Evolutionary conservation across 306 rosid species (phyloP).

Genomic region (Sindora glabra): DNA sequence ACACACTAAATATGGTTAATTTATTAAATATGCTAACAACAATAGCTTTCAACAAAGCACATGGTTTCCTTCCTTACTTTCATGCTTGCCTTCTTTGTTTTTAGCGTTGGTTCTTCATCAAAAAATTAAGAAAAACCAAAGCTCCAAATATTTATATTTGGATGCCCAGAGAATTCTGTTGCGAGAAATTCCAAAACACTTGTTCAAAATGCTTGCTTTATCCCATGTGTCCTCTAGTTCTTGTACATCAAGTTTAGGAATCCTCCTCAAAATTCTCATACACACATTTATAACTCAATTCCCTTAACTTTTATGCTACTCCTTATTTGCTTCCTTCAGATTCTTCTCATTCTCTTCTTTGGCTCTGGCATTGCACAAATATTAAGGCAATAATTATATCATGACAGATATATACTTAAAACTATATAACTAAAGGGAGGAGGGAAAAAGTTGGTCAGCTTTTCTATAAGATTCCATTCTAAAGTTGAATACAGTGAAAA

Average conservation of each 20-base stretch:
- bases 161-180: conserved; percentile 37
- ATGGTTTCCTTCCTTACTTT: conserved; percentile 42
- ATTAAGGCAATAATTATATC: background rate
- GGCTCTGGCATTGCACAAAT: conserved; percentile 1
- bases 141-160: too few relatives aligned
- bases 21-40: conserved; percentile 10
- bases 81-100: conserved; percentile 41
- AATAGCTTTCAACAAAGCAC: conserved; percentile 25
- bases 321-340: conserved; percentile 38
- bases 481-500: conserved; percentile 19
- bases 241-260: conserved; percentile 51
- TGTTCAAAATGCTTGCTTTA: conserved; percentile 30
- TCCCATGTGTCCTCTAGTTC: conserved; percentile 45
- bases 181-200: conserved; percentile 35
- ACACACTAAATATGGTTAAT: conserved; percentile 10
- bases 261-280: conserved; percentile 50
- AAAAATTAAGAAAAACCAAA: conserved; percentile 13
- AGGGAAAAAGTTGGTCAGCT: conserved; percentile 20
- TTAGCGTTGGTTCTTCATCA: conserved; percentile 14
- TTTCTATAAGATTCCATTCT: conserved; percentile 24
- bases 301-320: conserved; percentile 45
- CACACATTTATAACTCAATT: conserved; percentile 7
- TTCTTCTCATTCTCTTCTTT: conserved; percentile 44
- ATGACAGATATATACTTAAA: background rate
- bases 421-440: background rate